Evolutionary conservation across 805 yeast genomes (phyloP).

Genomic region (Wickerhamiella hasegawae): DNA sequence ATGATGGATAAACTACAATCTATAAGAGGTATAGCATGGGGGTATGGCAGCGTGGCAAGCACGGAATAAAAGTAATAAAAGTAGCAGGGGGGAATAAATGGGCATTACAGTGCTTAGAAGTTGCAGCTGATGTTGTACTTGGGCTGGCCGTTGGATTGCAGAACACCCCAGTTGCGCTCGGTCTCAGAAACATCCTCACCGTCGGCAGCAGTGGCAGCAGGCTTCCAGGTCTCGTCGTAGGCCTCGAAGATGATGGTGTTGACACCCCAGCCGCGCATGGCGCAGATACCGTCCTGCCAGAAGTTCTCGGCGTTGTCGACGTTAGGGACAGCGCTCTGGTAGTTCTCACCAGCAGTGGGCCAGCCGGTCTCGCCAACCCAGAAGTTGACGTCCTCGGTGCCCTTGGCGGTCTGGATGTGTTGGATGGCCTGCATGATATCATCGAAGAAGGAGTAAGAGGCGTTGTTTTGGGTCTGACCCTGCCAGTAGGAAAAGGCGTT

Average conservation of each 20-base stretch:
- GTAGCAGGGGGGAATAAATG: too few species aligned
- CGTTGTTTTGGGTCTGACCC: constrained; percentile 72
- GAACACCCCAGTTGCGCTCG: constrained; percentile 93
- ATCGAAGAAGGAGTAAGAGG: constrained; percentile 85
- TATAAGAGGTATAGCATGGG: too few species aligned
- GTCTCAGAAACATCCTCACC: constrained; percentile 65
- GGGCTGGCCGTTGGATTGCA: constrained; percentile 26
- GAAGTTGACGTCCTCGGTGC: constrained; percentile 69
- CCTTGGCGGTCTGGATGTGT: constrained; percentile 71
- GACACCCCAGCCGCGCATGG: constrained; percentile 90
- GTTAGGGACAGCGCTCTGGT: constrained; percentile 50
- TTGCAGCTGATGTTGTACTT: constrained; percentile 20
- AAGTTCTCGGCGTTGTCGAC: constrained; percentile 56
- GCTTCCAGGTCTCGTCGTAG: constrained; percentile 93
- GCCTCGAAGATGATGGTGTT: constrained; percentile 90
- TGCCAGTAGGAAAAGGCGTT: constrained; percentile 99
- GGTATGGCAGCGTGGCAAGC: too few species aligned
- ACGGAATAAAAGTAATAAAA: too few species aligned
- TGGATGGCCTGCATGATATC: constrained; percentile 97
- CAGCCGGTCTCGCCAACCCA: constrained; percentile 98
- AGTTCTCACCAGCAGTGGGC: constrained; percentile 77
- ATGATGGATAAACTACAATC: too few species aligned
- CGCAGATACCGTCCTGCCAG: constrained; percentile 86
- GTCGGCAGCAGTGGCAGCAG: constrained; percentile 34
- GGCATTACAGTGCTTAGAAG: too few species aligned